Evolutionary conservation across 2,329 filamentous ascomycete genomes (phyloP).

Genomic region (Claviceps sp.): DNA sequence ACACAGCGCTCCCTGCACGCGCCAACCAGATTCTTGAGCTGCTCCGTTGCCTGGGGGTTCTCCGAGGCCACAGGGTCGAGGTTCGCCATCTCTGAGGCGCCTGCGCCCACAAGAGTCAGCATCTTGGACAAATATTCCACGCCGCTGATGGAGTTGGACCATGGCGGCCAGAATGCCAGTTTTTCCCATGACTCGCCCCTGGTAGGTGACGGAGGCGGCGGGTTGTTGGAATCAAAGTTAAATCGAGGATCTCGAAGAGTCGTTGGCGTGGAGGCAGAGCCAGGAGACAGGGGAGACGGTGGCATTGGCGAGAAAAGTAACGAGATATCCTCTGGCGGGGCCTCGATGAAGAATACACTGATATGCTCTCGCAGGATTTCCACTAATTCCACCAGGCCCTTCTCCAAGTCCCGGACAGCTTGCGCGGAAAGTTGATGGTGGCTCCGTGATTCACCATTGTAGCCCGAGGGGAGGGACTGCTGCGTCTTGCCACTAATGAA

Average conservation of each 20-base stretch:
- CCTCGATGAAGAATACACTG: conserved; percentile 69
- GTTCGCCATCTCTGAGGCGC: conserved; percentile 71
- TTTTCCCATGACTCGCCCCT: conserved; percentile 83
- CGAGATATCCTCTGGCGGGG: conserved; percentile 83
- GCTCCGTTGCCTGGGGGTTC: conserved; percentile 49
- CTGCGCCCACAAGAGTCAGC: conserved; percentile 70
- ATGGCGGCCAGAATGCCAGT: conserved; percentile 90
- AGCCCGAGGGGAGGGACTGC: conserved; percentile 61
- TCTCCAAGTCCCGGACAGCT: conserved; percentile 58
- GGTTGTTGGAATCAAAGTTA: conserved; percentile 63
- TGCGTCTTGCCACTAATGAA: conserved; percentile 84
- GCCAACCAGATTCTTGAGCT: conserved; percentile 62
- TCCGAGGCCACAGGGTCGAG: conserved; percentile 50
- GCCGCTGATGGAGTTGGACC: conserved; percentile 83
- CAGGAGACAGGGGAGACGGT: conserved; percentile 46
- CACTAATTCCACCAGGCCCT: conserved; percentile 70
- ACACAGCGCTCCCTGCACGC: conserved; percentile 73
- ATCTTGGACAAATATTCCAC: conserved; percentile 79
- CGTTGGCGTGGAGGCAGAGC: conserved; percentile 35
- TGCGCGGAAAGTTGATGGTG: conserved; percentile 70
- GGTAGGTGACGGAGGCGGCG: conserved; percentile 63
- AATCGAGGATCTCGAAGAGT: conserved; percentile 59
- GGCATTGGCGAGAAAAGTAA: conserved; percentile 72
- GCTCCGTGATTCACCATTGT: conserved; percentile 64
- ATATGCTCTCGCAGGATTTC: conserved; percentile 69